Evolutionary conservation across 2,329 filamentous ascomycete genomes (phyloP).

Genomic region (Alternaria ethzedia): DNA sequence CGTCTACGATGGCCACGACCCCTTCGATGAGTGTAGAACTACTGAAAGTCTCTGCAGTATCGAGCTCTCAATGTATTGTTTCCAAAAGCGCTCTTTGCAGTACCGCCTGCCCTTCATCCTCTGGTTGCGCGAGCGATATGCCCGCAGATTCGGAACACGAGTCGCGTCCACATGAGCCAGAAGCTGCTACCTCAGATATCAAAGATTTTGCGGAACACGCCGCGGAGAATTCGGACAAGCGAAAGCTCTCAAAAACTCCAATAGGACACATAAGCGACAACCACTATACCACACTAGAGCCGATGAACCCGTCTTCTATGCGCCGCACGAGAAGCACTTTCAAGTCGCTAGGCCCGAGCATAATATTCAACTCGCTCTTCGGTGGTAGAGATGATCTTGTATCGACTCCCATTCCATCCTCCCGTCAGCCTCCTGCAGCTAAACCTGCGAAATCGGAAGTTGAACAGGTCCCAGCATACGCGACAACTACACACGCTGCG

Average conservation of each 20-base stretch:
- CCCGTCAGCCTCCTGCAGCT: background rate
- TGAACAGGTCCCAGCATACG: background rate
- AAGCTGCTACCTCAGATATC: background rate
- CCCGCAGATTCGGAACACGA: background rate
- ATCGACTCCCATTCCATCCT: background rate
- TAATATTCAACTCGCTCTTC: conserved; percentile 1
- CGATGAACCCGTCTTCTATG: background rate
- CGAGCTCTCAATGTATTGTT: background rate
- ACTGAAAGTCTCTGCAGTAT: background rate
- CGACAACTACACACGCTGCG: background rate
- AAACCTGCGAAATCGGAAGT: background rate
- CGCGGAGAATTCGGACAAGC: background rate
- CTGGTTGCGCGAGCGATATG: background rate
- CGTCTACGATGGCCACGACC: background rate
- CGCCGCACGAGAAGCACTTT: background rate
- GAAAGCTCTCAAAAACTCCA: background rate
- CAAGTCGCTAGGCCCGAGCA: background rate
- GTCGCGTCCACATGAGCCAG: background rate
- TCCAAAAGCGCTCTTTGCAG: background rate
- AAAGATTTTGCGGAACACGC: background rate
- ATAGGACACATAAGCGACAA: background rate
- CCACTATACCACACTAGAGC: background rate
- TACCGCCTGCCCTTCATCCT: background rate
- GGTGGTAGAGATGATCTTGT: background rate
- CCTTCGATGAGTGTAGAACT: background rate